Conservation (phyloP, 345 rosid genomes). For the Fremontodendron californicum region DNA sequence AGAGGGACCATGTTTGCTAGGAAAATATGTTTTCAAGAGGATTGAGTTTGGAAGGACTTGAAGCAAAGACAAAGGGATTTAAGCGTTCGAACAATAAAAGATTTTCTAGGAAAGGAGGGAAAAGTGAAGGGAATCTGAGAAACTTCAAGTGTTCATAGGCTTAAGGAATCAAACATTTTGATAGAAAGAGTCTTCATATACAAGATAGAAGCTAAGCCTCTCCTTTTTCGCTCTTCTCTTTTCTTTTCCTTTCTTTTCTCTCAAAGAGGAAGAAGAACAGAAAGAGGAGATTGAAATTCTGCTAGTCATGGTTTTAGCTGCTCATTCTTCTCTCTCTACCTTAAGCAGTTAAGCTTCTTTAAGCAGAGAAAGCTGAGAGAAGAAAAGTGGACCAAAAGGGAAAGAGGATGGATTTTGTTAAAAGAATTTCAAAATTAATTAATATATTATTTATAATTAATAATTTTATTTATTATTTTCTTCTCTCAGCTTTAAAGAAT, state of each 20-base stretch:
- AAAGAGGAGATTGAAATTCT: conserved; percentile 18
- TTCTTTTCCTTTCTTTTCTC: conserved; percentile 19
- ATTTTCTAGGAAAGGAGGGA: conserved; percentile 32
- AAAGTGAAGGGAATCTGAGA: conserved; percentile 53
- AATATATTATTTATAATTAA: too few species aligned
- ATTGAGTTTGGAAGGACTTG: conserved; percentile 37
- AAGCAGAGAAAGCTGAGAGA: conserved; percentile 19
- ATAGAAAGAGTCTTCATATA: conserved; percentile 41
- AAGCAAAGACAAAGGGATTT: conserved; percentile 35
- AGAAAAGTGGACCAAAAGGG: background rate
- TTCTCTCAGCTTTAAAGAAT: too few species aligned
- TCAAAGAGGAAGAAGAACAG: conserved; percentile 24
- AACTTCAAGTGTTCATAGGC: conserved; percentile 38
- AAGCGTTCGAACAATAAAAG: conserved; percentile 19
- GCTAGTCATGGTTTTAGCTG: conserved; percentile 13
- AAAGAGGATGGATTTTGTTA: background rate
- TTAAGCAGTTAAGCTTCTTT: conserved; percentile 25
- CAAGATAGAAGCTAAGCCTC: conserved; percentile 53
- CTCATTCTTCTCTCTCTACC: conserved; percentile 7
- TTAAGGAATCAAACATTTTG: conserved; percentile 47
- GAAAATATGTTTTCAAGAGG: conserved; percentile 22
- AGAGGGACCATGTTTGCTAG: conserved; percentile 43
- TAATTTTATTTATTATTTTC: too few species aligned
- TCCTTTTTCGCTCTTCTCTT: conserved; percentile 32
- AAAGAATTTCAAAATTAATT: too few species aligned